Evolutionary conservation across 345 rosid genomes (phyloP).

Genomic region (Excoecaria agallocha): DNA sequence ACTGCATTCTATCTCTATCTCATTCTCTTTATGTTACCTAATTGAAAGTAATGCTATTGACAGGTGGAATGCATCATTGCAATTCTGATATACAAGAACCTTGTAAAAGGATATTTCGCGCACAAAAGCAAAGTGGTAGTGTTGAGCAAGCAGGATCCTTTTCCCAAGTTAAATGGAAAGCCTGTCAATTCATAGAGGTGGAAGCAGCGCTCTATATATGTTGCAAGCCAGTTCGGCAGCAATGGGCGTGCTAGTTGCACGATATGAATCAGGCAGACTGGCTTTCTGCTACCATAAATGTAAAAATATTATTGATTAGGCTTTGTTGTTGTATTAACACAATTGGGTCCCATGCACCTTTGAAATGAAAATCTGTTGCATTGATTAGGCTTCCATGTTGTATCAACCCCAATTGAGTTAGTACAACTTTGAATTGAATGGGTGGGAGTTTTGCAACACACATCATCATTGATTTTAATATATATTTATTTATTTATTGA

Average conservation of each 20-base stretch:
- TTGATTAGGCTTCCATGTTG: too few species aligned
- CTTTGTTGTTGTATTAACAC: not conserved
- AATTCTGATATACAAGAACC: slow-evolving; percentile 81
- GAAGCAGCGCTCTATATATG: not conserved
- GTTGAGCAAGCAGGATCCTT: slow-evolving; percentile 96
- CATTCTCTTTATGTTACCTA: not conserved
- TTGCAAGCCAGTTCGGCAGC: not conserved
- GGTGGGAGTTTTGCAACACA: too few species aligned
- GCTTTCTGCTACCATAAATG: not conserved
- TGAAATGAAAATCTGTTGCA: too few species aligned
- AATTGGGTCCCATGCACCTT: not conserved
- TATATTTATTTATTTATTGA: too few species aligned
- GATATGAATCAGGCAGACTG: not conserved
- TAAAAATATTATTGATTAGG: not conserved
- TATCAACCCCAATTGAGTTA: too few species aligned
- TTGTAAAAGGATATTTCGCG: slow-evolving; percentile 82
- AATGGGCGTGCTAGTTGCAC: not conserved
- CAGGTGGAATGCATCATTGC: slow-evolving; percentile 95
- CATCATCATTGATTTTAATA: too few species aligned
- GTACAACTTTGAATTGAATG: too few species aligned
- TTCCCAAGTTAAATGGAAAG: slow-evolving; percentile 75
- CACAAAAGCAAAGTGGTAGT: slow-evolving; percentile 96
- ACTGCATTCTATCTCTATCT: not conserved
- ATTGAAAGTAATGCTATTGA: slow-evolving; percentile 10
- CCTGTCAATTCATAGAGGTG: slow-evolving; percentile 61